A percentile compares a stretch with the other conserved stretches of the same genome.
Evolutionary conservation across 768 basidiomycete species (phyloP).

Genomic region (Pulveroboletus frians): DNA sequence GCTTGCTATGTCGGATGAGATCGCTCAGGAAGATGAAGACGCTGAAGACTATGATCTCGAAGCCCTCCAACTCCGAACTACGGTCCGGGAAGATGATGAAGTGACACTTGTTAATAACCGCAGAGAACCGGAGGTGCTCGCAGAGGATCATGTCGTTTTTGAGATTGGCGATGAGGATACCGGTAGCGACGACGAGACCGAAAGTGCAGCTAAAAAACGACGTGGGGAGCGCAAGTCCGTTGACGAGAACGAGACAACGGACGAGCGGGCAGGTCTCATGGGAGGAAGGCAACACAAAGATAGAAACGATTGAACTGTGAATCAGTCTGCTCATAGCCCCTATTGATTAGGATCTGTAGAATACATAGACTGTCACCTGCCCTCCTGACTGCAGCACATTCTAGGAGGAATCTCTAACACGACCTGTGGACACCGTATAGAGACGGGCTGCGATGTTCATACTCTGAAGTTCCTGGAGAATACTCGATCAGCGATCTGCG

Average conservation of each 20-base stretch:
- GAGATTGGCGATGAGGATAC: conserved; percentile 86
- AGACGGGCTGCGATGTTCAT: conserved; percentile 92
- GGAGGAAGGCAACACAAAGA: conserved; percentile 32
- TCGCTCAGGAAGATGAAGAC: conserved; percentile 91
- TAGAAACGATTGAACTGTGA: conserved; percentile 30
- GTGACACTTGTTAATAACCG: conserved; percentile 66
- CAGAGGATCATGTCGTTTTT: conserved; percentile 76
- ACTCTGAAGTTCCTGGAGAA: conserved; percentile 76
- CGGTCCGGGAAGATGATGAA: conserved; percentile 54
- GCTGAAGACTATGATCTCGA: conserved; percentile 91
- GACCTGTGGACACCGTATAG: conserved; percentile 82
- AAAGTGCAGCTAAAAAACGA: conserved; percentile 45
- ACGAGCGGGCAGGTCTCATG: conserved; percentile 69
- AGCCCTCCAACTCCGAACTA: conserved; percentile 54
- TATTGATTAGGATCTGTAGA: conserved; percentile 29
- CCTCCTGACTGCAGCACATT: neutral
- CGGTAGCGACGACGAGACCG: conserved; percentile 59
- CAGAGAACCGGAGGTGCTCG: conserved; percentile 43
- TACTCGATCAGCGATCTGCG: neutral
- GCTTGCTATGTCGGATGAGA: conserved; percentile 93
- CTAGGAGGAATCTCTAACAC: conserved; percentile 57
- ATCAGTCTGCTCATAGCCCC: conserved; percentile 4
- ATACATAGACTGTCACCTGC: conserved; percentile 28
- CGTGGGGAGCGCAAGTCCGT: conserved; percentile 38
- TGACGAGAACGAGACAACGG: conserved; percentile 43